phyloP scores from a whole-genome alignment of 805 yeast genomes.

The Pichia deserticola region DNA sequence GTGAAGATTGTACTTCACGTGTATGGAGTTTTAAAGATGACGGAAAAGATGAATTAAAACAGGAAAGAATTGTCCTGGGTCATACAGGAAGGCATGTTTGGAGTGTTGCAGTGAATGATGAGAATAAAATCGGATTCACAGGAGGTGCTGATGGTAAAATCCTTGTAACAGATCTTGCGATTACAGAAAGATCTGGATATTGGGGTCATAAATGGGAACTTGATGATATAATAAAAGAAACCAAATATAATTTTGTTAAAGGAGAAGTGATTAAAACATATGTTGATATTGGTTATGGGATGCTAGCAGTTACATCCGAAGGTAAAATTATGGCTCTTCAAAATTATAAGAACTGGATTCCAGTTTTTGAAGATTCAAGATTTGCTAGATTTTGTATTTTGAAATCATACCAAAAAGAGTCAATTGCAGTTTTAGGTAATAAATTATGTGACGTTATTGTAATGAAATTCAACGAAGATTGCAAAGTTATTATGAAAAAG shows the following conservation, averaged over 20 bases:
- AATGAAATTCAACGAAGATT: slow-evolving; percentile 33
- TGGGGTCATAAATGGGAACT: slow-evolving; percentile 25
- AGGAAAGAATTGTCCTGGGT: slow-evolving; percentile 47
- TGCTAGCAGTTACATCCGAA: slow-evolving; percentile 48
- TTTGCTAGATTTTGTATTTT: slow-evolving; percentile 24
- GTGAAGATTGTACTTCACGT: slow-evolving; percentile 84
- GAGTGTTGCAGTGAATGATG: slow-evolving; percentile 57
- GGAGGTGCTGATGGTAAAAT: slow-evolving; percentile 94
- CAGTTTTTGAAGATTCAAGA: slow-evolving; percentile 20
- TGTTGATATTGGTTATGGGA: slow-evolving; percentile 38
- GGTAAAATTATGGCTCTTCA: slow-evolving; percentile 43
- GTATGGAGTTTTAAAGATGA: slow-evolving; percentile 51
- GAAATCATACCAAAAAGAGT: slow-evolving; percentile 15
- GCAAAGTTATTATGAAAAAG: slow-evolving; percentile 23
- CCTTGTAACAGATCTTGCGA: slow-evolving; percentile 49
- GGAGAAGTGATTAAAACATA: slow-evolving; percentile 60
- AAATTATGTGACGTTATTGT: slow-evolving; percentile 37
- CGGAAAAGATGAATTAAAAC: slow-evolving; percentile 28
- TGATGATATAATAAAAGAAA: slow-evolving; percentile 26
- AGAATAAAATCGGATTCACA: slow-evolving; percentile 51
- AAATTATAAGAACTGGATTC: slow-evolving; percentile 22
- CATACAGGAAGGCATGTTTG: slow-evolving; percentile 86
- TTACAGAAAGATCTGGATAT: slow-evolving; percentile 26
- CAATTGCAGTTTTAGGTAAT: slow-evolving; percentile 23
- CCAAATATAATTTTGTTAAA: slow-evolving; percentile 26